Percentiles rank a stretch among this genome's conserved stretches.
phyloP scores from a whole-genome alignment of 352 stramenopile genomes.

The Peronosclerospora sorghi region DNA sequence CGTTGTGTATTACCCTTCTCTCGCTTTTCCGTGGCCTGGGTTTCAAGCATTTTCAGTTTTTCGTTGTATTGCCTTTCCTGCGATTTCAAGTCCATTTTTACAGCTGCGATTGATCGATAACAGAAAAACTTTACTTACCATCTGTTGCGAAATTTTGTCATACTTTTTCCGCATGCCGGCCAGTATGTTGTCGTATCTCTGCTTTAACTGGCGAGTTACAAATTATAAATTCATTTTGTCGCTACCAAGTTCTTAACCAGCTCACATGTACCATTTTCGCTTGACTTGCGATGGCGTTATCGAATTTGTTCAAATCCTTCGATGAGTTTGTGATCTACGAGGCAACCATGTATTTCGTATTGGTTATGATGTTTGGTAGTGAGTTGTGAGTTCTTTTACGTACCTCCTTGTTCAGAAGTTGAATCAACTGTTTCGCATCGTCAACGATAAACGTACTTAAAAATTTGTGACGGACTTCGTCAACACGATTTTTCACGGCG shows the following conservation, averaged over 20 bases:
- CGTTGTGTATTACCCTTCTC: neutral
- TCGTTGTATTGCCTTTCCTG: constrained; percentile 16
- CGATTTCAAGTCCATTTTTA: neutral
- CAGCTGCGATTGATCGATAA: too few relatives aligned
- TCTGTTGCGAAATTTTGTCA: constrained; percentile 14
- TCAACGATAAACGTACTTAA: constrained; percentile 18
- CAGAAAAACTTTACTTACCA: constrained; percentile 7
- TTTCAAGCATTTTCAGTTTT: too few relatives aligned
- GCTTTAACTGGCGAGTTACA: constrained; percentile 11
- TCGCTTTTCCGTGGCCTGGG: too few relatives aligned
- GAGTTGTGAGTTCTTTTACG: neutral
- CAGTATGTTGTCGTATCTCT: constrained; percentile 11
- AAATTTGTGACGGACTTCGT: constrained; percentile 26
- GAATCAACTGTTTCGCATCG: constrained; percentile 13
- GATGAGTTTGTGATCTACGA: constrained; percentile 8
- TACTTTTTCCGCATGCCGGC: constrained; percentile 12
- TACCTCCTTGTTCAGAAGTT: constrained; percentile 25
- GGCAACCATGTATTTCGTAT: too few relatives aligned
- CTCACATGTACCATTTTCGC: constrained; percentile 4
- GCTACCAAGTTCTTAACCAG: neutral
- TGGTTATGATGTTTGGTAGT: too few relatives aligned
- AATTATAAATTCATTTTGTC: neutral
- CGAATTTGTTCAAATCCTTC: constrained; percentile 4
- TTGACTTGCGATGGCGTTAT: constrained; percentile 4
- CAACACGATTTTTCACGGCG: constrained; percentile 21